These are phyloP conservation scores for Dichomitus squalens DNA, from an alignment of 1,284 basidiomycete genomes.

Conservation along the genomic window DNA sequence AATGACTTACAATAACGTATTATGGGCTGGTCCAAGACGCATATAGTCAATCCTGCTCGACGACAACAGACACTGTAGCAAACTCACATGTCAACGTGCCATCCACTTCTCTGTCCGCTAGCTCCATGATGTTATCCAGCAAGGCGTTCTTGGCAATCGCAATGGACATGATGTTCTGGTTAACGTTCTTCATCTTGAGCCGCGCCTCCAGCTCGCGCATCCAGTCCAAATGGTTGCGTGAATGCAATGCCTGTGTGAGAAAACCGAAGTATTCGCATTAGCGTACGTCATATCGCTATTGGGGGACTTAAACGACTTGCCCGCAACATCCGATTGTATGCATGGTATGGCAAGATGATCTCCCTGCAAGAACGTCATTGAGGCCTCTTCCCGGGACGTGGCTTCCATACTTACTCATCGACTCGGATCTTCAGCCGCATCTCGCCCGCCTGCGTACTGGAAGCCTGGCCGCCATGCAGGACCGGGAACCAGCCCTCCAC, in stretches of 20 bases:
- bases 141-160: constrained; percentile 65
- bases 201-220: constrained; percentile 69
- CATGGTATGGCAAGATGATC: constrained; percentile 66
- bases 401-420: constrained; percentile 62
- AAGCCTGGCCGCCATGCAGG: constrained; percentile 48
- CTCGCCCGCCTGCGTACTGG: constrained; percentile 69
- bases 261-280: background rate
- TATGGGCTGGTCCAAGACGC: constrained; percentile 30
- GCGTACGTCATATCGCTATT: background rate
- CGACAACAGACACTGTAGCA: background rate
- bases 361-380: constrained; percentile 48
- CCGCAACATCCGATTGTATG: constrained; percentile 57
- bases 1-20: constrained; percentile 53
- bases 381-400: background rate
- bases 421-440: constrained; percentile 71
- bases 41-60: background rate
- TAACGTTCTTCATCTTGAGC: constrained; percentile 62
- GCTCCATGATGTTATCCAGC: constrained; percentile 66
- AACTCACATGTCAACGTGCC: constrained; percentile 43
- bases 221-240: constrained; percentile 74
- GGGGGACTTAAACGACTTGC: constrained; percentile 33
- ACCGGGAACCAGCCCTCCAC: constrained; percentile 87
- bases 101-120: constrained; percentile 69
- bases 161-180: constrained; percentile 64
- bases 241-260: constrained; percentile 55